Base-by-base conservation (phyloP, 1,284 basidiomycete species). In the Gomphus sp. region DNA sequence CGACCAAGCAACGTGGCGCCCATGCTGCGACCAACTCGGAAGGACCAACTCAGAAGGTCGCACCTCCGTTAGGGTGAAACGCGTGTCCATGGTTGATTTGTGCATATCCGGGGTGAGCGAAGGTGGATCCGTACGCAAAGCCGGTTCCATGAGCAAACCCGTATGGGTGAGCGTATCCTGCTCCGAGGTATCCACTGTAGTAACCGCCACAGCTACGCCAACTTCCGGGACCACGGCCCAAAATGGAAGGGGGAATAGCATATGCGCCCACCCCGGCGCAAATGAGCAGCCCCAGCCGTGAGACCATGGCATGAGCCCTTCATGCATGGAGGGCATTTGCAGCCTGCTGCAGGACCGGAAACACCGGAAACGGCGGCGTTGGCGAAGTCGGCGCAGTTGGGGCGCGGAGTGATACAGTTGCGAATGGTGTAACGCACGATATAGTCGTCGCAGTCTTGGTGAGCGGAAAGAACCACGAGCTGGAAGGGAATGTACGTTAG, bases 401-500 rank as follows among this genome's bases (percentile, higher is more conserved):
- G 16, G 50, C 31, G 33, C 18, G 50, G 36, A 12, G 25, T 28
- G 36, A 52, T 34, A 11, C n/a, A 39, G 25, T 52, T 52, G 36
- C 57, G 50, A 14, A 59, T 33, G 8, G 57, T 59, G 43, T 53
- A 59, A 25, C 57, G 51, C 25, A 59, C 43, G 31, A 59, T 36
- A 10, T 41, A 53, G 37, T 52, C 57, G 28, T 59, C 57, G 51
- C 57, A 52, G 31, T 53, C 52, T 22, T 59, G 57, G 41, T 50
- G 37, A 28, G 47, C 47, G 4, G 49, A 28, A 2, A 58, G 39
- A 34, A 58, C 43, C 9, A 58, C 49, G 16, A 58, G 34, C 56
- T 58, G 34, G 2, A 28, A 47, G 4, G 18, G 51, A 1, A 22
- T 6, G 36, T 2, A 39, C 18, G 44, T 50, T 14, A 28, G 18